Evolutionary conservation across 257 asterid genomes (phyloP).

Genomic region (Nicotiana paniculata): DNA sequence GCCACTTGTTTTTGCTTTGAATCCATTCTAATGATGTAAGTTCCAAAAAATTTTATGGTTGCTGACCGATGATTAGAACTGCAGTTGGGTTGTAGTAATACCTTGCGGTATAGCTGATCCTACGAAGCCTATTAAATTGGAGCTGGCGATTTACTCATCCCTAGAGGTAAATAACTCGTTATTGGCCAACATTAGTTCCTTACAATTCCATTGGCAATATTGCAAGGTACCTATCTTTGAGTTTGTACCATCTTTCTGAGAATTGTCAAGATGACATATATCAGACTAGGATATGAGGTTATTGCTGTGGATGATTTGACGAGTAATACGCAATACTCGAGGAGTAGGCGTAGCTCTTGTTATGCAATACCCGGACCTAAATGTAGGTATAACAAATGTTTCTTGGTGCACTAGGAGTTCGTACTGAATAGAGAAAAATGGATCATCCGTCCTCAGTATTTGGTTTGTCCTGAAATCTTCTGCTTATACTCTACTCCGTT

Average conservation of each 20-base stretch:
- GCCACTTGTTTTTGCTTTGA: neutral
- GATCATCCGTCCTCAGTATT: neutral
- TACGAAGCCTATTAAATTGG: neutral
- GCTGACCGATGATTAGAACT: constrained; percentile 9
- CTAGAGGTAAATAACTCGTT: neutral
- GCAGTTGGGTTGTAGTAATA: constrained; percentile 74
- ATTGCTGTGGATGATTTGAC: neutral
- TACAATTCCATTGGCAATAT: neutral
- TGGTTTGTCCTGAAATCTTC: neutral
- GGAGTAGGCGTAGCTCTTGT: neutral
- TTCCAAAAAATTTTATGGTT: neutral
- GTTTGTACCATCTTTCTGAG: neutral
- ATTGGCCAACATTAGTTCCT: neutral
- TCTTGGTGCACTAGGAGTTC: neutral
- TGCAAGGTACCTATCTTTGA: neutral
- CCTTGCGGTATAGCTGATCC: constrained; percentile 47
- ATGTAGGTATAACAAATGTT: neutral
- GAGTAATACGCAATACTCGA: neutral
- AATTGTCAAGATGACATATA: neutral
- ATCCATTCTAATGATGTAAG: neutral
- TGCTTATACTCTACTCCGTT: neutral
- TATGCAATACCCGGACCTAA: neutral
- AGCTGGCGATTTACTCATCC: constrained; percentile 4
- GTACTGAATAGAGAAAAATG: neutral
- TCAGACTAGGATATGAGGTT: neutral